Percentiles rank a stretch among this genome's conserved stretches.
These are phyloP conservation scores for Candida dajiaensis DNA, from an alignment of 805 yeast species.

Conservation along the genomic window DNA sequence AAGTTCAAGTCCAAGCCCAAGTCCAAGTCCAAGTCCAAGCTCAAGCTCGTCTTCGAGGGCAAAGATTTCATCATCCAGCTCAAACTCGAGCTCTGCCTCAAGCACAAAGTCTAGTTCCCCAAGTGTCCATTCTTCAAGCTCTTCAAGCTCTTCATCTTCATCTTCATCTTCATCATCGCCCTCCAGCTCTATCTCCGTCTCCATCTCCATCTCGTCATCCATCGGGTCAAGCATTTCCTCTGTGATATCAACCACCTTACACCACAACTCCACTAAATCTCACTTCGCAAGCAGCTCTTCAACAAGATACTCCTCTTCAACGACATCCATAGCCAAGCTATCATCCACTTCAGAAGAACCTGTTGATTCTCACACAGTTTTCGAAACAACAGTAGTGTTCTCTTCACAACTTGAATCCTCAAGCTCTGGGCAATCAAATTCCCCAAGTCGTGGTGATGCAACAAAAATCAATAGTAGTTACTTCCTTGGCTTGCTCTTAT, in stretches of 20 bases:
- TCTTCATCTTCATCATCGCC: too few species aligned
- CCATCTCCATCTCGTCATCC: background rate
- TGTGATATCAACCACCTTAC: background rate
- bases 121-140: background rate
- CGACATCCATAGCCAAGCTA: background rate
- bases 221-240: background rate
- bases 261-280: background rate
- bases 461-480: background rate
- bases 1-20: slow-evolving; percentile 23
- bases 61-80: background rate
- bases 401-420: background rate
- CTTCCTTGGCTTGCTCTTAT: background rate
- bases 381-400: background rate
- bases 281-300: too few species aligned
- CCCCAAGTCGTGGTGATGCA: background rate
- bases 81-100: background rate
- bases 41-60: background rate
- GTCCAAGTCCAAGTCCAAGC: background rate
- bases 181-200: background rate
- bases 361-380: background rate
- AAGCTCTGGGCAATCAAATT: background rate
- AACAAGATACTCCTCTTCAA: background rate
- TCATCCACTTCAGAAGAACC: background rate
- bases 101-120: too few species aligned
- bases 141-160: background rate